Evolutionary conservation across 176 grass and related monocot species (phyloP), one percentile per base, ranked within the genome.

Genomic region (Panicum miliaceum): DNA sequence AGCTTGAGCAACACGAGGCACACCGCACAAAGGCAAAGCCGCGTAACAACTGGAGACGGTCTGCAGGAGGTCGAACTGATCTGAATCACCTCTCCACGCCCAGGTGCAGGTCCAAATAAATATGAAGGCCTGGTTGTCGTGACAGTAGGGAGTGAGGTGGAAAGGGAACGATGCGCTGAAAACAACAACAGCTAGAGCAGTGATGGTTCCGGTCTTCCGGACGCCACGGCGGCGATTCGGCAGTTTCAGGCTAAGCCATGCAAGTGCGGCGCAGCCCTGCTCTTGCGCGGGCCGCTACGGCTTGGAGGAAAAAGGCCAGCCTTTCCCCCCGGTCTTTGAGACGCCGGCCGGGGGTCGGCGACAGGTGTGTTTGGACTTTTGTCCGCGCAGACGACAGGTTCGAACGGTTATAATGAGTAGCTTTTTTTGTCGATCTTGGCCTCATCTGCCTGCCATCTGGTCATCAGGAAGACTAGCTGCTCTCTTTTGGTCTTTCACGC

Each of bases 141-240:
- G 18, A 23, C 77, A 47, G 63, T 36, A 19, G 60, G 43, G 1
- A 51, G 61, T 79, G 43, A 79, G 43, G 43, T 51, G 77, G 65
- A 66, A 36, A 79, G 27, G 15, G 1, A 29, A 4, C 32, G 25
- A 5, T 9, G 16, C 52, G 46, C 14, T 73, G 7, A 8, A 73
- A 46, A 52, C 29, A 32, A 32, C 29, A 32, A 32, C 29, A 32
- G 29, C 29, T 32, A 65, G 16, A 79, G 9, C 60, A 25, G 40
- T 22, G 40, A 10, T 43, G 25, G 40, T 22, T 63, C 12, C 46
- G 43, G 3, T 47, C 2, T 47, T 47, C 76, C 76, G 77, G 77
- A 48, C 41, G 76, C 32, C 59, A 51, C 45, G 45, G 59, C 59
- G 19, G 36, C 22, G 52, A n/a, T 54, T 3, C 48, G 1, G 41